Percentiles rank a stretch among this genome's conserved stretches.
Conservation (phyloP, 2,329 filamentous ascomycete genomes). For the Pyrenophora graminea region DNA sequence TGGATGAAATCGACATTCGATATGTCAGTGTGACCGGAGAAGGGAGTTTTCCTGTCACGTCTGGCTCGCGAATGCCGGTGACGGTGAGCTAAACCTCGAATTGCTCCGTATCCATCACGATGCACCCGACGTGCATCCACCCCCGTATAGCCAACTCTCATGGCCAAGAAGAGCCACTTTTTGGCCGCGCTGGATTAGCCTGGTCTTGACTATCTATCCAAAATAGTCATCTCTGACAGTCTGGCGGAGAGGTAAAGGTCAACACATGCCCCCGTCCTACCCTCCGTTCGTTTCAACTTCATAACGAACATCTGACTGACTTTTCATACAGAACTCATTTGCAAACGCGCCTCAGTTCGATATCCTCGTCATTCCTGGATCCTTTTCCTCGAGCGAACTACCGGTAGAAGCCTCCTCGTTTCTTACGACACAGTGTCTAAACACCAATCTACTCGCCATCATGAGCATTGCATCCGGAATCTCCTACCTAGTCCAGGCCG, state of each 20-base stretch:
- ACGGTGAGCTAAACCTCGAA: slow-evolving; percentile 43
- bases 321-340: slow-evolving; percentile 37
- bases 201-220: slow-evolving; percentile 29
- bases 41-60: slow-evolving; percentile 43
- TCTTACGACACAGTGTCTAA: slow-evolving; percentile 32
- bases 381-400: slow-evolving; percentile 30
- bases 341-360: slow-evolving; percentile 42
- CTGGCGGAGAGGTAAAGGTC: slow-evolving; percentile 47
- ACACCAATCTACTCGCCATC: slow-evolving; percentile 30
- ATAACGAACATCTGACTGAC: slow-evolving; percentile 20
- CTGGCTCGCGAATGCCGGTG: slow-evolving; percentile 43
- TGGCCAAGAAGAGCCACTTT: slow-evolving; percentile 38
- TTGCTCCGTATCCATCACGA: slow-evolving; percentile 32
- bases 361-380: slow-evolving; percentile 42
- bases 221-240: slow-evolving; percentile 37
- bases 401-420: slow-evolving; percentile 31
- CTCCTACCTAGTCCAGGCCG: slow-evolving; percentile 33
- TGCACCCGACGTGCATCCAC: slow-evolving; percentile 9
- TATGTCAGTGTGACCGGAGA: slow-evolving; percentile 45
- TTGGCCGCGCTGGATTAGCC: slow-evolving; percentile 41
- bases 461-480: slow-evolving; percentile 42
- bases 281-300: slow-evolving; percentile 5
- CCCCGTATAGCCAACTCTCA: slow-evolving; percentile 20
- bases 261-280: slow-evolving; percentile 30
- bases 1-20: slow-evolving; percentile 45